Evolutionary conservation across 1,139 yeast genomes (phyloP), one percentile per base, ranked within the genome.

Genomic region (Nakaseomyces delphensis): DNA sequence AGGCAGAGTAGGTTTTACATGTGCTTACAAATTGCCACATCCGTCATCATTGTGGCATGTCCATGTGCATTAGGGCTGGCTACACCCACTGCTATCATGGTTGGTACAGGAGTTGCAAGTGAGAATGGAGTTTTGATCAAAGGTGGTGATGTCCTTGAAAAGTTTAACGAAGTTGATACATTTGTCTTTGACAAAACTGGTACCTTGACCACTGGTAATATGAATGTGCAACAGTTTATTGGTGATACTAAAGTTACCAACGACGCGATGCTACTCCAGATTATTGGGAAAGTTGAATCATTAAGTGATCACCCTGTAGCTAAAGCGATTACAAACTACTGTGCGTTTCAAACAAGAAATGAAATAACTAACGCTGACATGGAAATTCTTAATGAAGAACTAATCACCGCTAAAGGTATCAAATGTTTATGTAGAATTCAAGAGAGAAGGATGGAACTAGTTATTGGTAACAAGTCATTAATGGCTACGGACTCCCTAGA

Each of bases 71-170:
- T 91, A 25, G 98, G 98, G 1, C 70, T 91, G 42, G 96, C 96
- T 7, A 95, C 98, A 0, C 98, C 98, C 0, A 91, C 98, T 1
- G 98, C 98, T 0, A 85, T 93, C 3, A 89, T 91, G 96, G 98
- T 91, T 3, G 98, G 97, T 5, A 89, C 97, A 1, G 98, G 98
- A 20, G 83, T 86, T 23, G 97, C 96, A 29, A 97, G 98, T 0
- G 65, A 76, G 10, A 71, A 86, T 62, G 98, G 98, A 20, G 83
- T 91, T 10, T 69, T 93, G 43, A 83, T 93, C 55, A 91, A 91
- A 63, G 96, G 97, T 40, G 98, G 97, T 19, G 94, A 83, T 44
- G 76, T 84, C 10, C 72, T 93, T 48, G 98, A 93, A 59, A 73
- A 69, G 42, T 82, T 94, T 6, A 76, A 76, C 53, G 65, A 71